A percentile compares a stretch with the other conserved stretches of the same genome.
Evolutionary conservation across 768 basidiomycete genomes (phyloP).

Genomic region (Tephrocybe sp.): DNA sequence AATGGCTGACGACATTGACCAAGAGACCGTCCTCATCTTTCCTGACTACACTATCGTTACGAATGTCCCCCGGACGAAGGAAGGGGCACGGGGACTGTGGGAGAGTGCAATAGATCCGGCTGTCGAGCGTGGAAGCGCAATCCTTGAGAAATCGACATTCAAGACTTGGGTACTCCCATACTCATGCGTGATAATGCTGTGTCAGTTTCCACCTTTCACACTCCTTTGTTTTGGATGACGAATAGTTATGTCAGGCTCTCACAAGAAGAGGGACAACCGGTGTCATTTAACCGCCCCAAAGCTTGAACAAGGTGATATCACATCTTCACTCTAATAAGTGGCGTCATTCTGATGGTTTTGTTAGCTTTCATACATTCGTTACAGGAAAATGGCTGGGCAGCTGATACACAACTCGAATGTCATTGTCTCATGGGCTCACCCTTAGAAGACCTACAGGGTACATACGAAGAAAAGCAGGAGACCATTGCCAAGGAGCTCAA

Average conservation of each 20-base stretch:
- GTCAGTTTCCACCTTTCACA: conserved; percentile 44
- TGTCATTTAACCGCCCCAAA: conserved; percentile 86
- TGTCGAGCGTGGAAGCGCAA: conserved; percentile 44
- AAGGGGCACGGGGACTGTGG: conserved; percentile 74
- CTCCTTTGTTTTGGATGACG: conserved; percentile 9
- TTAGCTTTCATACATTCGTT: conserved; percentile 64
- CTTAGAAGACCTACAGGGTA: conserved; percentile 57
- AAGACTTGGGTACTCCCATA: conserved; percentile 86
- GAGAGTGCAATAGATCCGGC: conserved; percentile 57
- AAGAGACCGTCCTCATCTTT: conserved; percentile 82
- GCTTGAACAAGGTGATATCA: conserved; percentile 61
- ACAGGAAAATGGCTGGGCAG: conserved; percentile 69
- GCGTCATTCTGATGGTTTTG: conserved; percentile 4
- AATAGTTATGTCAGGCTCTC: conserved; percentile 65
- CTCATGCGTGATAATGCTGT: conserved; percentile 84
- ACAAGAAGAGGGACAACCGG: conserved; percentile 89
- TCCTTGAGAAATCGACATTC: conserved; percentile 43
- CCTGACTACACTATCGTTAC: conserved; percentile 88
- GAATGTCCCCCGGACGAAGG: conserved; percentile 59
- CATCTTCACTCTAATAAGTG: conserved; percentile 19
- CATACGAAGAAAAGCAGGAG: conserved; percentile 51
- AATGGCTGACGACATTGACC: conserved; percentile 57
- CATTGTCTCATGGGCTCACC: conserved; percentile 46
- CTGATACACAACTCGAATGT: conserved; percentile 71
- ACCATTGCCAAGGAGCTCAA: conserved; percentile 52